These are phyloP conservation scores for Kazachstania sp. DNA, from an alignment of 1,139 yeast genomes.

Conservation along the genomic window DNA sequence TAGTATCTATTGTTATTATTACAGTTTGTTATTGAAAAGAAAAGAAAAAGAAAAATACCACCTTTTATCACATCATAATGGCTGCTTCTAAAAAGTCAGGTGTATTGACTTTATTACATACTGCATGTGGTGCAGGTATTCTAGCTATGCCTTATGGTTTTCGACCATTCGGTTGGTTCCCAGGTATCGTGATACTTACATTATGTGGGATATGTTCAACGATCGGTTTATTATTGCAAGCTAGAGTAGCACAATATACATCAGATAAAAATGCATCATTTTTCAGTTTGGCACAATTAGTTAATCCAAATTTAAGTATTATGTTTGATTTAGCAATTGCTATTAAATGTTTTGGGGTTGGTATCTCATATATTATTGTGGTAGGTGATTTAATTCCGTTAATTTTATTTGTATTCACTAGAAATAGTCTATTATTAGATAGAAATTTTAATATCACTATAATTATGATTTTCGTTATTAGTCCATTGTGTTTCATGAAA, in stretches of 20 bases:
- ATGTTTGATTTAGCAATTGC: slow-evolving; percentile 86
- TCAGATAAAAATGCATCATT: slow-evolving; percentile 67
- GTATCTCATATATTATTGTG: slow-evolving; percentile 63
- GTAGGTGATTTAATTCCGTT: slow-evolving; percentile 74
- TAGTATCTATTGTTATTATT: too few species aligned
- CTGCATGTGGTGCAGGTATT: slow-evolving; percentile 71
- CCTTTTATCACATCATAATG: slow-evolving; percentile 2
- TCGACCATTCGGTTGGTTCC: slow-evolving; percentile 68
- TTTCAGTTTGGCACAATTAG: slow-evolving; percentile 60
- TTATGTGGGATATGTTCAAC: slow-evolving; percentile 36
- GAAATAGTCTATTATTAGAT: slow-evolving; percentile 31
- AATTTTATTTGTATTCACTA: slow-evolving; percentile 42
- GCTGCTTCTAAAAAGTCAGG: slow-evolving; percentile 24
- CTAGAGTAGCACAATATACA: slow-evolving; percentile 41
- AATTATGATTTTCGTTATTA: slow-evolving; percentile 46
- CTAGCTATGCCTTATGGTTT: slow-evolving; percentile 91
- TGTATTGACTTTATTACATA: slow-evolving; percentile 42
- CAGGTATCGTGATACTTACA: slow-evolving; percentile 58
- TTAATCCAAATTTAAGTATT: slow-evolving; percentile 75
- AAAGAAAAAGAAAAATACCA: background rate
- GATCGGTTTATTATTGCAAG: slow-evolving; percentile 25
- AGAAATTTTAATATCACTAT: slow-evolving; percentile 60
- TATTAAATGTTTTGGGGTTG: slow-evolving; percentile 79
- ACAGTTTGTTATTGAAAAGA: too few species aligned
- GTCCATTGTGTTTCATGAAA: slow-evolving; percentile 56